Evolutionary conservation across 176 grass and related monocot species (phyloP).

Genomic region (Avena insularis): DNA sequence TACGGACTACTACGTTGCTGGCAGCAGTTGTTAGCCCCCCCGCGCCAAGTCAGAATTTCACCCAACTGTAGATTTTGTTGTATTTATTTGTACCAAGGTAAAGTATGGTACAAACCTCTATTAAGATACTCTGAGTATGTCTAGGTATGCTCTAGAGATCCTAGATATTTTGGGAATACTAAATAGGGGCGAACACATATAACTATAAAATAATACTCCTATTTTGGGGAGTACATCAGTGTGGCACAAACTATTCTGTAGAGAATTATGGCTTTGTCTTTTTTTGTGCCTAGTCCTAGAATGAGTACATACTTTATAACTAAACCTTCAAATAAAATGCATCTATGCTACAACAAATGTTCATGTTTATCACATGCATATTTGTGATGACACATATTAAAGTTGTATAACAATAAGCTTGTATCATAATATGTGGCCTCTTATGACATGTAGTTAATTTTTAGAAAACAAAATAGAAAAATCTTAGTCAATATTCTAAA

Average conservation of each 20-base stretch:
- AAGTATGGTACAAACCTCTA: not conserved
- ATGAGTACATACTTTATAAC: not conserved
- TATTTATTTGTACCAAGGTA: not conserved
- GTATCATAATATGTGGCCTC: too few species aligned
- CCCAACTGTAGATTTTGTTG: not conserved
- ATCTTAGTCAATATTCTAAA: too few species aligned
- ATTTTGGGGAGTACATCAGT: not conserved
- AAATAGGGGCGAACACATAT: not conserved
- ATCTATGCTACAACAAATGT: too few species aligned
- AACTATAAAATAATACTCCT: not conserved
- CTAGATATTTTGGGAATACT: not conserved
- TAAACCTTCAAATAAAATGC: too few species aligned
- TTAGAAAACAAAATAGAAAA: too few species aligned
- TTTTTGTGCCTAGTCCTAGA: not conserved
- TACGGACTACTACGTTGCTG: too few species aligned
- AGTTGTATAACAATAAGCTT: too few species aligned
- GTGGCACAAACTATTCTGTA: not conserved
- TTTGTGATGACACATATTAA: too few species aligned
- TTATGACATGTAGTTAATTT: too few species aligned
- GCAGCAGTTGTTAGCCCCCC: too few species aligned
- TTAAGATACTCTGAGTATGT: too few species aligned
- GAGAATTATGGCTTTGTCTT: not conserved
- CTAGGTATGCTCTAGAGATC: not conserved
- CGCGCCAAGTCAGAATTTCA: not conserved
- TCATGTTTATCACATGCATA: too few species aligned